These are phyloP conservation scores for Forsythia viridissima DNA, from an alignment of 257 asterid species.

Conservation along the genomic window DNA sequence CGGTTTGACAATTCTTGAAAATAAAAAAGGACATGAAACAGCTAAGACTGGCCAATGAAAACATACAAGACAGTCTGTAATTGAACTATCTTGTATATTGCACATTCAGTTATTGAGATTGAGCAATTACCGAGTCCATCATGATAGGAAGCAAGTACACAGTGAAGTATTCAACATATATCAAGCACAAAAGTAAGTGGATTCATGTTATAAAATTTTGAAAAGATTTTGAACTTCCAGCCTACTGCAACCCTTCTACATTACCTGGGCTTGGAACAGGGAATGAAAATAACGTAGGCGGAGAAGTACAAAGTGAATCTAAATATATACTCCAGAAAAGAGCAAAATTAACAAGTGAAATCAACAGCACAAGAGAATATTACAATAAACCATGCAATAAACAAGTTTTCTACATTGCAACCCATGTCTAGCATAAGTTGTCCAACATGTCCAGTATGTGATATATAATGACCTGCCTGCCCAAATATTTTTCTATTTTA, in stretches of 20 bases:
- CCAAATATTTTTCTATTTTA: background rate
- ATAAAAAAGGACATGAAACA: too few relatives aligned
- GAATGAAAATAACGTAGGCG: background rate
- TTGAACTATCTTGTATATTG: background rate
- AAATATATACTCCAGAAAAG: background rate
- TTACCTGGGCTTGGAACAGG: background rate
- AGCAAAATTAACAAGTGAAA: background rate
- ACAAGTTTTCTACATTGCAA: background rate
- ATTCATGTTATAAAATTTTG: background rate
- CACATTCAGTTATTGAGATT: background rate
- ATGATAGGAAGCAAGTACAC: too few relatives aligned
- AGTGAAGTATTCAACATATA: too few relatives aligned
- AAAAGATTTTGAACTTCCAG: too few relatives aligned
- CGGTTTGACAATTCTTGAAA: too few relatives aligned
- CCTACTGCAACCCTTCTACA: background rate
- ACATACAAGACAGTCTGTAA: too few relatives aligned
- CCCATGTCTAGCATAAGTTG: background rate
- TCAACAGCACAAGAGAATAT: background rate
- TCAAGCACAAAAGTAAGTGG: background rate
- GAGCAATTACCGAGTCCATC: background rate
- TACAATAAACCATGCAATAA: background rate
- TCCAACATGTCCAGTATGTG: background rate
- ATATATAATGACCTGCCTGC: background rate
- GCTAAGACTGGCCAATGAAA: too few relatives aligned
- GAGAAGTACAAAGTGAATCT: background rate